A percentile compares a stretch with the other conserved stretches of the same genome.
Conservation (phyloP, 202 grass and related monocot species). For the Brachypodium distachyon region DNA sequence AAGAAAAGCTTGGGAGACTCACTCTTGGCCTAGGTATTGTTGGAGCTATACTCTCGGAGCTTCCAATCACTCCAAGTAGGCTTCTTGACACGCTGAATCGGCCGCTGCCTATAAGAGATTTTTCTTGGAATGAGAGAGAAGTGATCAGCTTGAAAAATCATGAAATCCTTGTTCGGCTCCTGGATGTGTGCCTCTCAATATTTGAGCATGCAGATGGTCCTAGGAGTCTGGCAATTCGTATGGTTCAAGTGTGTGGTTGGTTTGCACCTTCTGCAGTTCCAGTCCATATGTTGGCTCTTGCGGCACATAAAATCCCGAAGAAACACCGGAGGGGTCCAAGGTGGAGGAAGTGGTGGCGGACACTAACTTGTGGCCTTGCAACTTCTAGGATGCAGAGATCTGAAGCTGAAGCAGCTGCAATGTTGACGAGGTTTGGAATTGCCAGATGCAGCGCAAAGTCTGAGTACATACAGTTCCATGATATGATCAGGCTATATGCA, state of each 20-base stretch:
- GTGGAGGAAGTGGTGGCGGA: constrained; percentile 59
- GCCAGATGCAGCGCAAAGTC: constrained; percentile 58
- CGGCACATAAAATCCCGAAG: constrained; percentile 82
- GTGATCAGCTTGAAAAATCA: constrained; percentile 53
- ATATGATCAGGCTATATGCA: constrained; percentile 83
- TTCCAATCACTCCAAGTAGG: constrained; percentile 81
- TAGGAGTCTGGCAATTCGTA: constrained; percentile 74
- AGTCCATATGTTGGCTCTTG: constrained; percentile 61
- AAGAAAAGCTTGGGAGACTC: constrained; percentile 85
- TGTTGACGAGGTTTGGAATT: constrained; percentile 90
- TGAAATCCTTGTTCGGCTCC: constrained; percentile 59
- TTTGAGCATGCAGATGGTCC: constrained; percentile 94
- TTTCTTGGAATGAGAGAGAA: constrained; percentile 68
- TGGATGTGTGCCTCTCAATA: constrained; percentile 90
- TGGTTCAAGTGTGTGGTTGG: constrained; percentile 89
- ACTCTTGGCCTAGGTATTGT: constrained; percentile 78
- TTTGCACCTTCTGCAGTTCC: constrained; percentile 70
- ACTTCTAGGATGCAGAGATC: constrained; percentile 68
- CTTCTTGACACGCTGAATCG: constrained; percentile 94
- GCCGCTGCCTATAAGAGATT: constrained; percentile 55
- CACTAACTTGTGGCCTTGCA: constrained; percentile 51
- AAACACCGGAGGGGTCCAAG: constrained; percentile 46
- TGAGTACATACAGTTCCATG: constrained; percentile 75
- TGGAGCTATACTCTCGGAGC: constrained; percentile 88
- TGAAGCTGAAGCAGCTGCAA: constrained; percentile 85